These are phyloP conservation scores for Candida verbasci DNA, from an alignment of 805 yeast species.

Conservation along the genomic window DNA sequence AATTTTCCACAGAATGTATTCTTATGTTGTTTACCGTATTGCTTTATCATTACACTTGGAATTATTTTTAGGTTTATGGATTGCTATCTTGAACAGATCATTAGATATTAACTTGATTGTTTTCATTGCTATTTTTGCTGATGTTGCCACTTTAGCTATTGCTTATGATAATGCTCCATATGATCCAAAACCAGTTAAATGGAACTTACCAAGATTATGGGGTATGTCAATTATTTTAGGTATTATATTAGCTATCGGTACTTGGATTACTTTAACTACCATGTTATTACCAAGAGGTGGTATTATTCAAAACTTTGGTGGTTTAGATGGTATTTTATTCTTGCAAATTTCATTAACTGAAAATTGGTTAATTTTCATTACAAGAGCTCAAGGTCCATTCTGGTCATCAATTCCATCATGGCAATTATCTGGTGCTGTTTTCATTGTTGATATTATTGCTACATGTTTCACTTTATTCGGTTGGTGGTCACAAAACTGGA, in stretches of 20 bases:
- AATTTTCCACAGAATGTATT: constrained; percentile 98
- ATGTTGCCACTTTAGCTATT: constrained; percentile 94
- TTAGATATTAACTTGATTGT: constrained; percentile 88
- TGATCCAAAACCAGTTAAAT: constrained; percentile 89
- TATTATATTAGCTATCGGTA: constrained; percentile 78
- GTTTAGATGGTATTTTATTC: constrained; percentile 88
- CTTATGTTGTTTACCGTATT: constrained; percentile 96
- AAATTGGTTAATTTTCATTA: constrained; percentile 95
- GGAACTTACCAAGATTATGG: constrained; percentile 97
- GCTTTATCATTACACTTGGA: constrained; percentile 94
- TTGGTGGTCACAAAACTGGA: constrained; percentile 98
- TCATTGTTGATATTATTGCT: constrained; percentile 84
- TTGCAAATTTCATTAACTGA: constrained; percentile 92
- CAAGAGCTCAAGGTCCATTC: constrained; percentile 98
- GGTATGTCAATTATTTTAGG: constrained; percentile 92
- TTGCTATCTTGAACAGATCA: constrained; percentile 85
- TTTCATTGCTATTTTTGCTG: constrained; percentile 95
- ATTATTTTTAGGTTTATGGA: constrained; percentile 93
- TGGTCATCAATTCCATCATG: constrained; percentile 96
- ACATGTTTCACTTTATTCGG: constrained; percentile 92
- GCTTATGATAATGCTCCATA: constrained; percentile 97
- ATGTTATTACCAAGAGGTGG: constrained; percentile 90
- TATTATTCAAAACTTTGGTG: constrained; percentile 94
- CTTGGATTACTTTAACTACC: constrained; percentile 93
- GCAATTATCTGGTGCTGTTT: constrained; percentile 94